Percentiles rank a stretch among this genome's conserved stretches.
Evolutionary conservation across 306 rosid genomes (phyloP).

Genomic region (Cucumis cinereus): DNA sequence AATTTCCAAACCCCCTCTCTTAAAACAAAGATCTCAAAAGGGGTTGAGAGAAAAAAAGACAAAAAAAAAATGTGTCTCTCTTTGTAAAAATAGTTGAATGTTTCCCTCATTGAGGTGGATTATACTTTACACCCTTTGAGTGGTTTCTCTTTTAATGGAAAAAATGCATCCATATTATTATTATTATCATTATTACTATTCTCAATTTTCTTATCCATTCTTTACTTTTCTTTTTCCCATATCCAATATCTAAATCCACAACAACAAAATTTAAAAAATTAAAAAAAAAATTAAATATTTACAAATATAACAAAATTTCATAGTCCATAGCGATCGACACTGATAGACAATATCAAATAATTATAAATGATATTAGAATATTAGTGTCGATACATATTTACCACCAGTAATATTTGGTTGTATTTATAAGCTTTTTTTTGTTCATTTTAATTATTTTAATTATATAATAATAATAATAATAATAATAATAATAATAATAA

Average conservation of each 20-base stretch:
- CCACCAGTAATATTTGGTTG: too few species aligned
- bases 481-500: too few species aligned
- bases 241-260: too few species aligned
- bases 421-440: too few species aligned
- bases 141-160: constrained; percentile 18
- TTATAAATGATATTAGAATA: too few species aligned
- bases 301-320: too few species aligned
- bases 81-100: constrained; percentile 4
- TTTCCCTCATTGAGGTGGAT: constrained; percentile 11
- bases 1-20: background rate
- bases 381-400: too few species aligned
- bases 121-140: constrained; percentile 18
- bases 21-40: background rate
- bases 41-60: background rate
- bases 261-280: background rate
- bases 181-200: background rate
- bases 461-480: too few species aligned
- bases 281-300: too few species aligned
- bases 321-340: too few species aligned
- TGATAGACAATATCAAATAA: too few species aligned
- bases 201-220: background rate
- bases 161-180: background rate
- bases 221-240: background rate
- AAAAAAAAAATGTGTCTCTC: background rate
- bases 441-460: too few species aligned